Evolutionary conservation across 768 basidiomycete genomes (phyloP).

Genomic region (Saitozyma sp.): DNA sequence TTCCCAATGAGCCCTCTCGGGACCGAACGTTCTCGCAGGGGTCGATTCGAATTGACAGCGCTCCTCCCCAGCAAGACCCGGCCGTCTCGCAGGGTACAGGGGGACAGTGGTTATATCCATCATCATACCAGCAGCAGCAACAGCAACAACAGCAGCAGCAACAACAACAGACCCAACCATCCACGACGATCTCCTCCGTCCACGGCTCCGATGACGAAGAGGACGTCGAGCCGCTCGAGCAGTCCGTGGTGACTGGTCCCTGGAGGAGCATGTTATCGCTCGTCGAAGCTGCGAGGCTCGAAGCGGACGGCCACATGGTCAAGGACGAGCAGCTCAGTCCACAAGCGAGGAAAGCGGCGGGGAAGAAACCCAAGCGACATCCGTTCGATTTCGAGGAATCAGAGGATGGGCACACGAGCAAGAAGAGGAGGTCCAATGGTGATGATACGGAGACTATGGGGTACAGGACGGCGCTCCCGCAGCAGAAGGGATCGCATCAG

Average conservation of each 20-base stretch:
- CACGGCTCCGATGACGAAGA: conserved; percentile 33
- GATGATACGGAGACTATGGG: background rate
- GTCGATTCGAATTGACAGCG: no score
- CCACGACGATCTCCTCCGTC: conserved; percentile 6
- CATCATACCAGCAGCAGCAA: no score
- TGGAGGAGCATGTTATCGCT: conserved; percentile 44
- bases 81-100: no score
- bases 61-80: no score
- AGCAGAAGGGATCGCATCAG: conserved; percentile 18
- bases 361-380: conserved; percentile 18
- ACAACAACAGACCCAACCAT: no score
- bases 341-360: background rate
- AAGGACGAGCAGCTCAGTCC: conserved; percentile 9
- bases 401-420: conserved; percentile 30
- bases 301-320: conserved; percentile 30
- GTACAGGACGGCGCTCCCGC: conserved; percentile 6
- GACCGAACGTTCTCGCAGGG: no score
- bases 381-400: conserved; percentile 24
- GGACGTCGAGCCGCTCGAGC: conserved; percentile 19
- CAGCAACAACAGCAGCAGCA: no score
- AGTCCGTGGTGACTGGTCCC: conserved; percentile 19
- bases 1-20: no score
- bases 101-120: no score
- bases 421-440: conserved; percentile 20
- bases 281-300: conserved; percentile 42